These are phyloP conservation scores for Mortierella sp. DNA, from an alignment of 371 early-diverging fungal genomes.

Conservation along the genomic window DNA sequence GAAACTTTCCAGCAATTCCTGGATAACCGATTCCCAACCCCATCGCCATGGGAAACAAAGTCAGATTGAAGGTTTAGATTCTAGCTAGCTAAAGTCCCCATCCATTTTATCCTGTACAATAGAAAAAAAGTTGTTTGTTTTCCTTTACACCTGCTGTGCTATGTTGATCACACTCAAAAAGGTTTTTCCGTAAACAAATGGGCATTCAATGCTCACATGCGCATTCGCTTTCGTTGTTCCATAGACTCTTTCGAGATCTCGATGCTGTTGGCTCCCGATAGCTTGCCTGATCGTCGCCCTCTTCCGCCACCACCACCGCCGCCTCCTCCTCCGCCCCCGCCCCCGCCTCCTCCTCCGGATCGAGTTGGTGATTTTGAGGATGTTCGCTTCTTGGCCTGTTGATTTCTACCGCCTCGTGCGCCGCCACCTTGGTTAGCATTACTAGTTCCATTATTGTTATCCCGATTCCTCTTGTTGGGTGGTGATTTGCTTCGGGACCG, in stretches of 20 bases:
- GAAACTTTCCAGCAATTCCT: constrained; percentile 21
- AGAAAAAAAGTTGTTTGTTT: too few species aligned
- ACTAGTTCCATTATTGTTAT: constrained; percentile 9
- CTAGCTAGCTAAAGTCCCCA: too few species aligned
- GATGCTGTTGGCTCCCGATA: constrained; percentile 30
- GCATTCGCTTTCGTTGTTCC: constrained; percentile 34
- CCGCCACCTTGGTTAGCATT: too few species aligned
- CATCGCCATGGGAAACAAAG: constrained; percentile 53
- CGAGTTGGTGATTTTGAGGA: constrained; percentile 22
- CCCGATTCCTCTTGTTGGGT: constrained; percentile 13
- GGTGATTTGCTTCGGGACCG: constrained; percentile 22
- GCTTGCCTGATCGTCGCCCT: constrained; percentile 15
- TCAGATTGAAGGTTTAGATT: too few species aligned
- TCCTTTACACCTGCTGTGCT: too few species aligned
- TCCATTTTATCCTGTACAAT: too few species aligned
- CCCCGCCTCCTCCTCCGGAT: constrained; percentile 3
- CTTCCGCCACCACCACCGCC: constrained; percentile 19
- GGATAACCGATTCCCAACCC: constrained; percentile 24
- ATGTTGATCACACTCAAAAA: too few species aligned
- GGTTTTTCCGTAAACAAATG: too few species aligned
- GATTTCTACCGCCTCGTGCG: constrained; percentile 8
- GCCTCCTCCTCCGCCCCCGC: constrained; percentile 18
- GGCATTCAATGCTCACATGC: too few species aligned
- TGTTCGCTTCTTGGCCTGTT: constrained; percentile 25
- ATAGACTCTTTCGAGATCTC: constrained; percentile 32